Percentiles rank a stretch among this genome's conserved stretches.
These are phyloP conservation scores for Lasiodiplodia hormozganensis DNA, from an alignment of 2,329 filamentous ascomycete genomes.

Conservation along the genomic window DNA sequence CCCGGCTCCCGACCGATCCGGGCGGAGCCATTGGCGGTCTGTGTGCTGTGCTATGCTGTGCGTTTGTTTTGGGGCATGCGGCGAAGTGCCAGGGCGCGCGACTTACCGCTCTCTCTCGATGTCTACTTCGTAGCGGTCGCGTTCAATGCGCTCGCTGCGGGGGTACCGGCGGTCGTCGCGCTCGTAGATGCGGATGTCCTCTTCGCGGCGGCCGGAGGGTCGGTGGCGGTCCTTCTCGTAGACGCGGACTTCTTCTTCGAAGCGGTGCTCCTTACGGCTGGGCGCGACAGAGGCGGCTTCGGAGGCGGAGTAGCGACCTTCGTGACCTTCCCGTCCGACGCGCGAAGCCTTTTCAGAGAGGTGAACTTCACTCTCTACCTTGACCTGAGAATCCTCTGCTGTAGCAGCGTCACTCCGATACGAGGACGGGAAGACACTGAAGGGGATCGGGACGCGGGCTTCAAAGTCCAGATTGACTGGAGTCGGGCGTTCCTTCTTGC, in stretches of 20 bases:
- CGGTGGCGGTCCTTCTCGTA: conserved; percentile 79
- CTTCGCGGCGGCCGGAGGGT: conserved; percentile 55
- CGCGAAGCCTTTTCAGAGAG: conserved; percentile 74
- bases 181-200: conserved; percentile 45
- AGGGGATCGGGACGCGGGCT: conserved; percentile 97
- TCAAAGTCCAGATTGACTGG: conserved; percentile 99
- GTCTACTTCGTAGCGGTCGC: conserved; percentile 35
- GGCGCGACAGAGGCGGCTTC: conserved; percentile 54
- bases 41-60: conserved; percentile 17
- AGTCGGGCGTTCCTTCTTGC: conserved; percentile 78
- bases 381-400: conserved; percentile 69
- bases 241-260: conserved; percentile 87
- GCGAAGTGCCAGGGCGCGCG: neutral
- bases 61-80: conserved; percentile 37
- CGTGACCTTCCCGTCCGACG: conserved; percentile 98
- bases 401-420: conserved; percentile 77
- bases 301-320: conserved; percentile 69
- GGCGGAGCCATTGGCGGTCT: conserved; percentile 20
- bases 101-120: conserved; percentile 40
- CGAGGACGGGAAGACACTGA: conserved; percentile 99
- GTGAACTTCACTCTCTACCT: conserved; percentile 90
- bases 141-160: conserved; percentile 25
- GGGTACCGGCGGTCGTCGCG: conserved; percentile 26
- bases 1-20: conserved; percentile 24
- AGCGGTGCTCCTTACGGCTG: conserved; percentile 65